Percentiles rank a stretch among this genome's conserved stretches.
Evolutionary conservation across 306 rosid genomes (phyloP).

Genomic region (Adenanthera pavonina): DNA sequence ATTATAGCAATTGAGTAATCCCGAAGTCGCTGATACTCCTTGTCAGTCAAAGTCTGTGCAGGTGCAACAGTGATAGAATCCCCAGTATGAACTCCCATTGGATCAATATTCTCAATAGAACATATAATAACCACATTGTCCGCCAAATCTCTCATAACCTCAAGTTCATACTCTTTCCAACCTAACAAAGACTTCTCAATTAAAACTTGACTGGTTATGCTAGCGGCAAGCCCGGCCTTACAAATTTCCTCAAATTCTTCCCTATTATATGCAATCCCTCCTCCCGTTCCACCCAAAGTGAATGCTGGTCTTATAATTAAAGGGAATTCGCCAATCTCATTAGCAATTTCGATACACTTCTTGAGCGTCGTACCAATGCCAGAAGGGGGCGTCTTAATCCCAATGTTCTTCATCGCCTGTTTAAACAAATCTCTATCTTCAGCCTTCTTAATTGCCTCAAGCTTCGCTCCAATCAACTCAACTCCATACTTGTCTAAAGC

Average conservation of each 20-base stretch:
- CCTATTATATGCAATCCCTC: conserved; percentile 89
- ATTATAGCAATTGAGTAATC: conserved; percentile 78
- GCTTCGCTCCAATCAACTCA: conserved; percentile 92
- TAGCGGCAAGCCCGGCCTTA: conserved; percentile 86
- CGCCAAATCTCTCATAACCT: conserved; percentile 97
- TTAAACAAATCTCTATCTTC: conserved; percentile 93
- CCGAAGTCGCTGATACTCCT: conserved; percentile 90
- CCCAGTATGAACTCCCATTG: conserved; percentile 98
- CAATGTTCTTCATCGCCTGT: conserved; percentile 86
- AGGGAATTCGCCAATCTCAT: conserved; percentile 74
- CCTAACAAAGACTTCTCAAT: conserved; percentile 94
- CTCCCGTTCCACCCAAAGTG: conserved; percentile 92
- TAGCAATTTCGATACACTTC: conserved; percentile 65
- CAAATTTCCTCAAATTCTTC: conserved; percentile 88
- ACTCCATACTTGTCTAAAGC: conserved; percentile 70
- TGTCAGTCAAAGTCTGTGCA: conserved; percentile 91
- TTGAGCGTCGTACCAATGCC: conserved; percentile 67
- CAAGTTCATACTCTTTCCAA: conserved; percentile 99
- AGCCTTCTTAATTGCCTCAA: conserved; percentile 86
- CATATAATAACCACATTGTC: conserved; percentile 96
- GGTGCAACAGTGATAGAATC: conserved; percentile 99
- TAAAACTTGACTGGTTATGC: conserved; percentile 81
- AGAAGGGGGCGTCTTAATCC: conserved; percentile 86
- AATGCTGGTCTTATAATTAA: conserved; percentile 85
- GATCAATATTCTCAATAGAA: conserved; percentile 96